A percentile compares a stretch with the other conserved stretches of the same genome.
Evolutionary conservation across 352 stramenopile genomes (phyloP).

Genomic region (Phytophthora tentaculata): DNA sequence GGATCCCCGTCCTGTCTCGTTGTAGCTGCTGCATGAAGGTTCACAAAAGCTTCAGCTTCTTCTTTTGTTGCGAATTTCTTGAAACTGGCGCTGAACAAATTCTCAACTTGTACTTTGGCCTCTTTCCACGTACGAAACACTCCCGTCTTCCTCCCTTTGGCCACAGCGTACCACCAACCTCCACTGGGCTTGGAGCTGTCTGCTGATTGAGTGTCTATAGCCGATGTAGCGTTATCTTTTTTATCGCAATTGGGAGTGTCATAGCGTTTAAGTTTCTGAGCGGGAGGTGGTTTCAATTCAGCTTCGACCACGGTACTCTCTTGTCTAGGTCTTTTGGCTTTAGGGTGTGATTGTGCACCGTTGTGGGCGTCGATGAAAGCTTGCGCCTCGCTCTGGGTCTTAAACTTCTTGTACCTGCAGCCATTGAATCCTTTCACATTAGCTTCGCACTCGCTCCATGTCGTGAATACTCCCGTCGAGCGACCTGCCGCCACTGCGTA

Average conservation of each 20-base stretch:
- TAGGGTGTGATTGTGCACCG: not conserved
- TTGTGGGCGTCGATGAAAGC: slow-evolving; percentile 46
- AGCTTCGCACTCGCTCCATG: slow-evolving; percentile 54
- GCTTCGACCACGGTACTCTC: slow-evolving; percentile 14
- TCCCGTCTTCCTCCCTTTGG: slow-evolving; percentile 52
- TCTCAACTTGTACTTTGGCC: slow-evolving; percentile 58
- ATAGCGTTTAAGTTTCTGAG: slow-evolving; percentile 24
- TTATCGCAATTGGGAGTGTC: too few relatives aligned
- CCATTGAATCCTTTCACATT: slow-evolving; percentile 65
- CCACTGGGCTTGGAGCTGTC: not conserved
- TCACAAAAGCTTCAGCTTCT: slow-evolving; percentile 61
- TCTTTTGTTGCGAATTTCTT: slow-evolving; percentile 62
- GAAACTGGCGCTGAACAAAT: slow-evolving; percentile 56
- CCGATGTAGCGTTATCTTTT: not conserved
- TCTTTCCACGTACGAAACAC: slow-evolving; percentile 68
- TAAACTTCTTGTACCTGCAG: slow-evolving; percentile 73
- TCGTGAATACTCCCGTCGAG: slow-evolving; percentile 57
- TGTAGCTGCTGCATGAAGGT: slow-evolving; percentile 27
- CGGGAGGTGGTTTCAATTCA: slow-evolving; percentile 1
- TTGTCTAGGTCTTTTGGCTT: slow-evolving; percentile 14
- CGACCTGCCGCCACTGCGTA: slow-evolving; percentile 72
- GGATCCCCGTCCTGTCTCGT: slow-evolving; percentile 28
- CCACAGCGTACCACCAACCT: slow-evolving; percentile 59
- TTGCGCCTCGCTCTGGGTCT: slow-evolving; percentile 49
- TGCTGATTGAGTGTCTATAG: not conserved